phyloP scores from a whole-genome alignment of 179 eudicot genomes.

The Patellifolia procumbens region DNA sequence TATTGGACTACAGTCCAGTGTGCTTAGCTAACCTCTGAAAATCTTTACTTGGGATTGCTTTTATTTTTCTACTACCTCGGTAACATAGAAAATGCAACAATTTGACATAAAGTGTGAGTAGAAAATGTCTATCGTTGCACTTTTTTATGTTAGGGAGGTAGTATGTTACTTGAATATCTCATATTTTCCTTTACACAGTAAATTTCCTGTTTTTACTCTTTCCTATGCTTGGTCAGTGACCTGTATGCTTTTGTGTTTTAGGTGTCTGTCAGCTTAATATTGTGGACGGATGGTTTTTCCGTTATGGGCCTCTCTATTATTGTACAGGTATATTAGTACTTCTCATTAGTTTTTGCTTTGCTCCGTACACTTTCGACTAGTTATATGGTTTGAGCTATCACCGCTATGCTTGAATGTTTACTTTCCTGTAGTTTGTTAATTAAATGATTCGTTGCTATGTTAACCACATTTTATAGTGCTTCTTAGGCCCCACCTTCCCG shows the following conservation, averaged over 20 bases:
- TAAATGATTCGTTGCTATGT: constrained; percentile 14
- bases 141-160: no score
- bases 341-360: not conserved
- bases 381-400: constrained; percentile 27
- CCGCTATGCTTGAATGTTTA: constrained; percentile 19
- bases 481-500: constrained; percentile 23
- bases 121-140: no score
- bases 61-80: not conserved
- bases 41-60: not conserved
- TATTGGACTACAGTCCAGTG: constrained; percentile 10
- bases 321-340: constrained; percentile 12
- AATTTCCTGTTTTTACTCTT: not conserved
- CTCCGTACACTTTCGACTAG: constrained; percentile 8
- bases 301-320: not conserved
- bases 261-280: not conserved
- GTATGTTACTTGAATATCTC: constrained; percentile 3
- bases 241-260: not conserved
- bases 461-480: constrained; percentile 25
- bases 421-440: constrained; percentile 22
- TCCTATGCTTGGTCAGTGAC: not conserved
- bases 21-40: constrained; percentile 6
- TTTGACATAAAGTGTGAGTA: no score
- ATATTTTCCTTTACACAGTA: not conserved
- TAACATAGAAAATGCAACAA: no score
- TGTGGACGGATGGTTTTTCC: not conserved